Percentiles rank a stretch among this genome's conserved stretches.
Evolutionary conservation across 805 yeast genomes (phyloP).

Genomic region (Metschnikowia orientalis): DNA sequence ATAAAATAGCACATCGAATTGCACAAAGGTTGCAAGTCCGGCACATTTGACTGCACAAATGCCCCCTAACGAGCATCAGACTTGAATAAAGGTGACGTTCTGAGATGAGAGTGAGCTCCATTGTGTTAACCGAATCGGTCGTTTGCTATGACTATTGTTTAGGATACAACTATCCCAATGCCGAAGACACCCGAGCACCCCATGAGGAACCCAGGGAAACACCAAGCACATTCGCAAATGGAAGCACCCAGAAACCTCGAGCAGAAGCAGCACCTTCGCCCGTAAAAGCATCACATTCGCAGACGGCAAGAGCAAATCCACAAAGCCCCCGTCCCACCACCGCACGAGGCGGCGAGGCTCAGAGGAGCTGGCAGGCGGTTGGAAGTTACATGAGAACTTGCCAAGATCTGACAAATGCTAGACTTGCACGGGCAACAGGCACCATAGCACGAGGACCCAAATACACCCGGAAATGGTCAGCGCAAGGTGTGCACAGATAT

Average conservation of each 20-base stretch:
- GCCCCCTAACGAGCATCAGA: constrained; percentile 28
- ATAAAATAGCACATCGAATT: constrained; percentile 20
- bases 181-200: constrained; percentile 42
- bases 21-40: constrained; percentile 39
- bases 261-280: no score
- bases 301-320: not conserved
- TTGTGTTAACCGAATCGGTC: constrained; percentile 56
- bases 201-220: constrained; percentile 15
- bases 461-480: constrained; percentile 2
- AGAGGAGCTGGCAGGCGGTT: constrained; percentile 12
- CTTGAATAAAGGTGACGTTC: constrained; percentile 40
- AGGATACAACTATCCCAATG: constrained; percentile 54
- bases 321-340: constrained; percentile 7
- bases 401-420: constrained; percentile 10
- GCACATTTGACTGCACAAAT: constrained; percentile 64
- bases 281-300: not conserved
- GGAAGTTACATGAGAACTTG: constrained; percentile 3
- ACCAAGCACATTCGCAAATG: no score
- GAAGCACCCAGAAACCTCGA: no score
- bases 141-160: constrained; percentile 77
- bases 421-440: no score
- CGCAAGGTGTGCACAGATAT: constrained; percentile 8
- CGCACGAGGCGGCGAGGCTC: constrained; percentile 12
- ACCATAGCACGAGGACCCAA: not conserved
- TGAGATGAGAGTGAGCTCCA: constrained; percentile 82